Evolutionary conservation across 139 green algal species (phyloP).

Genomic region (Diplosphaera chodatii): DNA sequence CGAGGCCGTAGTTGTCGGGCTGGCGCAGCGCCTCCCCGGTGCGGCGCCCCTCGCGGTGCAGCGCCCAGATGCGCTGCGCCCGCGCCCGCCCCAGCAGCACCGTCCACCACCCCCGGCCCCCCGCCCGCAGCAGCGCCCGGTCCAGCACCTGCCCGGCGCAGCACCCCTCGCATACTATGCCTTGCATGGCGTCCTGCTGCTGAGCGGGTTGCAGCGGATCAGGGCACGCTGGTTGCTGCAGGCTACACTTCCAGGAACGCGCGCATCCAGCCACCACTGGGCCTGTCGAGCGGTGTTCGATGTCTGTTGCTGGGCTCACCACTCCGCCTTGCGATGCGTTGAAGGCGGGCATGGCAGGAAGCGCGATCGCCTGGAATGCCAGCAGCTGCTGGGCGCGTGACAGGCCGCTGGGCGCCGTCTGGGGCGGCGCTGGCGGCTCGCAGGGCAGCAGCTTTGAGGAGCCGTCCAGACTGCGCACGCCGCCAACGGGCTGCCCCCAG

Average conservation of each 20-base stretch:
- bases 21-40: constrained; percentile 4
- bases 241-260: no score
- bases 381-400: constrained; percentile 60
- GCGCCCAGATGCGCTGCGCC: constrained; percentile 28
- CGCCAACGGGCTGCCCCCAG: constrained; percentile 45
- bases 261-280: no score
- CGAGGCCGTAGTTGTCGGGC: constrained; percentile 20
- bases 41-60: constrained; percentile 4
- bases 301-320: constrained; percentile 32
- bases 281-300: no score
- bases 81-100: constrained; percentile 40
- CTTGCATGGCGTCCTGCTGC: no score
- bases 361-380: constrained; percentile 45
- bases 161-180: no score
- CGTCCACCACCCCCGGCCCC: constrained; percentile 54
- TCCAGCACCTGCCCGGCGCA: constrained; percentile 56
- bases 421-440: constrained; percentile 50
- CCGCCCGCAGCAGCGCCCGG: constrained; percentile 44
- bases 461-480: constrained; percentile 38
- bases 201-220: no score
- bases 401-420: constrained; percentile 43
- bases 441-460: constrained; percentile 29
- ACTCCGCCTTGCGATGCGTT: constrained; percentile 44
- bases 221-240: no score
- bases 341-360: constrained; percentile 51